Conservation (phyloP, 768 basidiomycete genomes). For the Boletus rubropictus region DNA sequence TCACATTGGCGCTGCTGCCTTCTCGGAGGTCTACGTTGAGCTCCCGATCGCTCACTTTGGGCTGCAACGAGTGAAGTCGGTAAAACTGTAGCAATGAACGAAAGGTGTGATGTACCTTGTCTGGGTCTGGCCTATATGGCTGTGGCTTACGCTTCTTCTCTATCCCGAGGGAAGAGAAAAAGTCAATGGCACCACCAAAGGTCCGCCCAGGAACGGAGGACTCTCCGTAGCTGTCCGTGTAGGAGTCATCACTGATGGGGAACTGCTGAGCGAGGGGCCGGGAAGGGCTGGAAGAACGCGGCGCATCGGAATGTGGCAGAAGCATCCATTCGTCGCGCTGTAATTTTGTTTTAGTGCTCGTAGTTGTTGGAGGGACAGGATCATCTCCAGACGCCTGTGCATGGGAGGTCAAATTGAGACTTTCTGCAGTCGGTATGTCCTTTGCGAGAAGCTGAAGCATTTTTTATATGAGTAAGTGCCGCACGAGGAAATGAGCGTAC, state of each 20-base stretch:
- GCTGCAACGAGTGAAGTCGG: slow-evolving; percentile 35
- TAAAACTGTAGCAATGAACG: not conserved
- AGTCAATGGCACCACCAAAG: slow-evolving; percentile 63
- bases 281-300: slow-evolving; percentile 30
- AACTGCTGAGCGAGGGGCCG: slow-evolving; percentile 27
- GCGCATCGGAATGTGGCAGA: slow-evolving; percentile 24
- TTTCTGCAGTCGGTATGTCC: slow-evolving; percentile 72
- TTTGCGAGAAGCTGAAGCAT: slow-evolving; percentile 50
- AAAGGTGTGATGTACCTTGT: slow-evolving; percentile 46
- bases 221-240: slow-evolving; percentile 66
- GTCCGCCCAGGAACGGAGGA: slow-evolving; percentile 40
- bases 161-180: slow-evolving; percentile 83
- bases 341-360: slow-evolving; percentile 43
- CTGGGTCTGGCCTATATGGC: slow-evolving; percentile 57
- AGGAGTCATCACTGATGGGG: slow-evolving; percentile 39
- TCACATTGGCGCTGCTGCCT: slow-evolving; percentile 36
- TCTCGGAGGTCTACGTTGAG: slow-evolving; percentile 55
- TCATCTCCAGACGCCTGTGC: slow-evolving; percentile 42
- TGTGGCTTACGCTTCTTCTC: slow-evolving; percentile 65
- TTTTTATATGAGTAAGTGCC: slow-evolving; percentile 4
- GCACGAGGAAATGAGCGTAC: slow-evolving; percentile 20
- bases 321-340: slow-evolving; percentile 92
- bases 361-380: slow-evolving; percentile 43
- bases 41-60: slow-evolving; percentile 54
- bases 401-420: slow-evolving; percentile 62